Percentiles rank a stretch among this genome's conserved stretches.
These are phyloP conservation scores for Phytophthora meadii DNA, from an alignment of 352 stramenopile species.

Conservation along the genomic window DNA sequence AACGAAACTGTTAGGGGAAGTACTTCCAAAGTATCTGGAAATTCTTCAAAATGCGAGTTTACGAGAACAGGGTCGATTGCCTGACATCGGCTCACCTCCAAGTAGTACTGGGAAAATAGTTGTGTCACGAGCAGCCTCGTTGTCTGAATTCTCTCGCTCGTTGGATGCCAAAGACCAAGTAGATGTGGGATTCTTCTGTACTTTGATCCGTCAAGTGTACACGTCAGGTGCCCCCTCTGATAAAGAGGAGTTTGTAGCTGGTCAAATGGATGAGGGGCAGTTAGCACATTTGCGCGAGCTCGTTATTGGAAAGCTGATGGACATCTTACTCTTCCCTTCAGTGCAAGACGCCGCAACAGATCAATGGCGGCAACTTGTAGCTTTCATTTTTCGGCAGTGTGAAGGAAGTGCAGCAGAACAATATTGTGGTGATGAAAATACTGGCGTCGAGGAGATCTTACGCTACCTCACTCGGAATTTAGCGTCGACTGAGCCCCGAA, in stretches of 20 bases:
- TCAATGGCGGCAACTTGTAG: conserved; percentile 75
- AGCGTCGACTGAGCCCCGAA: conserved; percentile 35
- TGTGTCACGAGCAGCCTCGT: conserved; percentile 21
- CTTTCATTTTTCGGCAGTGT: conserved; percentile 64
- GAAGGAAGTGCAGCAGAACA: conserved; percentile 23
- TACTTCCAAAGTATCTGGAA: conserved; percentile 67
- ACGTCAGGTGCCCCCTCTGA: conserved; percentile 31
- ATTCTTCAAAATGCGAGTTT: conserved; percentile 48
- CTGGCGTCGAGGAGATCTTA: conserved; percentile 71
- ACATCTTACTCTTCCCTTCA: conserved; percentile 62
- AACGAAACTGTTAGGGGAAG: conserved; percentile 63
- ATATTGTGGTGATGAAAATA: conserved; percentile 16
- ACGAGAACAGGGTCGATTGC: conserved; percentile 19
- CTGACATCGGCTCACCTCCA: conserved; percentile 17
- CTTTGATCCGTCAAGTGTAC: conserved; percentile 77
- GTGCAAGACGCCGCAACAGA: conserved; percentile 38
- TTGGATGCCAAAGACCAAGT: conserved; percentile 42
- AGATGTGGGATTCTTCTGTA: conserved; percentile 84
- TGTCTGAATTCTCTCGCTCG: conserved; percentile 34
- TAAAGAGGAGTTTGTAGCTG: conserved; percentile 30
- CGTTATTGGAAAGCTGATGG: conserved; percentile 76
- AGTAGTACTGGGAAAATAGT: conserved; percentile 16
- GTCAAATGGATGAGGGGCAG: conserved; percentile 46
- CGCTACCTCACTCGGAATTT: conserved; percentile 64
- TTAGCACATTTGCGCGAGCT: conserved; percentile 53